Evolutionary conservation across 306 rosid species (phyloP).

Genomic region (Cucumis melo): DNA sequence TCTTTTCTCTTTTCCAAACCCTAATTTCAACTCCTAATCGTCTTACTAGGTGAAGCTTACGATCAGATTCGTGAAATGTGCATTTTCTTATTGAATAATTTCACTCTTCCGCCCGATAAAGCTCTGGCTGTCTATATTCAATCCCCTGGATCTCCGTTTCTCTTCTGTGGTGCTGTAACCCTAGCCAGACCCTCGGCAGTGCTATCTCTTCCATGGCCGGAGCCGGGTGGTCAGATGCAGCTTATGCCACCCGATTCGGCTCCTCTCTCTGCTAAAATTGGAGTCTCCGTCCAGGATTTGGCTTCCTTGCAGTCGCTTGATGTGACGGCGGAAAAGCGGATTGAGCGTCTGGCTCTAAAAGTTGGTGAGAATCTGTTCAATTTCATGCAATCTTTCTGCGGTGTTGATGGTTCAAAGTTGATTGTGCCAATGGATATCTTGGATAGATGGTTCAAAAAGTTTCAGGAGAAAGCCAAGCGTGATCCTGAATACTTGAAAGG

Average conservation of each 20-base stretch:
- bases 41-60: conserved; percentile 58
- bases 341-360: conserved; percentile 66
- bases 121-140: conserved; percentile 85
- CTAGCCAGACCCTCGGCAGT: conserved; percentile 74
- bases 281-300: conserved; percentile 77
- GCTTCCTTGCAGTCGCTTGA: conserved; percentile 77
- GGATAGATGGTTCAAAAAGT: conserved; percentile 66
- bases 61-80: conserved; percentile 70
- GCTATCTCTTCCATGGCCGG: conserved; percentile 61
- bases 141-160: conserved; percentile 73
- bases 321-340: conserved; percentile 49
- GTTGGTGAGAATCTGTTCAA: conserved; percentile 84
- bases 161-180: conserved; percentile 69
- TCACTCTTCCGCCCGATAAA: conserved; percentile 83
- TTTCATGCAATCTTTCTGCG: conserved; percentile 88
- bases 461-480: conserved; percentile 9
- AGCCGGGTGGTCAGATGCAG: conserved; percentile 50
- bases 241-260: conserved; percentile 50
- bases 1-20: neutral
- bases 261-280: conserved; percentile 71
- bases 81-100: conserved; percentile 61
- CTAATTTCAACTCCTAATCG: conserved; percentile 6
- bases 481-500: conserved; percentile 9
- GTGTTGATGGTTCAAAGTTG: conserved; percentile 71
- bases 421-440: conserved; percentile 87